Evolutionary conservation across 1,284 basidiomycete species (phyloP).

Genomic region (Cutaneotrichosporon curvatum): DNA sequence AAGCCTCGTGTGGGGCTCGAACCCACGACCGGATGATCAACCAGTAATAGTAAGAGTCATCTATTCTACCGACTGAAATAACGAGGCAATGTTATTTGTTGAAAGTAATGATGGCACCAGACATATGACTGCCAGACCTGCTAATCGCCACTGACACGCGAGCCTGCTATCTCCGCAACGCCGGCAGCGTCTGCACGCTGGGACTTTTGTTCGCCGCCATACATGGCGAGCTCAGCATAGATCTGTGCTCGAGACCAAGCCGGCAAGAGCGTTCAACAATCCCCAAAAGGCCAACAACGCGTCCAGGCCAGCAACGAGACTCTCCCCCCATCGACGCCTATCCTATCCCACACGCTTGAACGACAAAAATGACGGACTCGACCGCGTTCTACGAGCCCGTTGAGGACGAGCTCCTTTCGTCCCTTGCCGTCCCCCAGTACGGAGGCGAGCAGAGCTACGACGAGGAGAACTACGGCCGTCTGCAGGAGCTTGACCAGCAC

Average conservation of each 20-base stretch:
- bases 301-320: background rate
- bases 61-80: slow-evolving; percentile 2
- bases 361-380: slow-evolving; percentile 40
- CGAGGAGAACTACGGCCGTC: slow-evolving; percentile 35
- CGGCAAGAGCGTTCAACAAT: background rate
- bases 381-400: slow-evolving; percentile 44
- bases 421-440: slow-evolving; percentile 36
- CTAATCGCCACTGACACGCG: too few relatives aligned
- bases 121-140: too few relatives aligned
- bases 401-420: slow-evolving; percentile 43
- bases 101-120: too few relatives aligned
- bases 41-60: background rate
- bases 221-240: too few relatives aligned
- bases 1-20: slow-evolving; percentile 6
- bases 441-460: slow-evolving; percentile 23
- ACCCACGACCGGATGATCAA: slow-evolving; percentile 10
- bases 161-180: too few relatives aligned
- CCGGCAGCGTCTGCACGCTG: too few relatives aligned
- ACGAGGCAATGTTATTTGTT: background rate
- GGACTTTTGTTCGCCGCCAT: too few relatives aligned
- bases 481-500: slow-evolving; percentile 38
- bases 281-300: slow-evolving; percentile 3
- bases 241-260: too few relatives aligned
- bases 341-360: background rate
- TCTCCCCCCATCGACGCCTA: background rate